Evolutionary conservation across 768 basidiomycete species (phyloP), one percentile per base, ranked within the genome.

Genomic region (Pholiota molesta): DNA sequence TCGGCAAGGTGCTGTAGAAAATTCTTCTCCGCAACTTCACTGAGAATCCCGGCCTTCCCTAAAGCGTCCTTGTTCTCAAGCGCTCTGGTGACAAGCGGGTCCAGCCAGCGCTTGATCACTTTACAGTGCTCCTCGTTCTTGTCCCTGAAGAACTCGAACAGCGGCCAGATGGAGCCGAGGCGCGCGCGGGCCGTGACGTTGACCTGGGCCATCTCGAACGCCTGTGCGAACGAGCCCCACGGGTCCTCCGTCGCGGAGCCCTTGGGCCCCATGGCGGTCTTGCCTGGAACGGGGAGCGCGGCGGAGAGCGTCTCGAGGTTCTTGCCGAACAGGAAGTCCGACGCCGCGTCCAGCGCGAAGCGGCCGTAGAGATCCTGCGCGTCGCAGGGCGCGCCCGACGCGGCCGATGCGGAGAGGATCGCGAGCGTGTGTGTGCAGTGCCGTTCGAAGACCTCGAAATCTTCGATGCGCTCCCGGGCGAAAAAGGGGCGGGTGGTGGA

Each of bases 401-500:
- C 63, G 21, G 79, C 73, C 16, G 79, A 67, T 8, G 76, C 65
- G 14, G 81, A 79, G n/a, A 89, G 68, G 57, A 85, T 76, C 5
- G 78, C 73, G 3, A 89, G 61, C 0, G 85, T 82, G n/a, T 76
- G 77, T 23, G 70, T 62, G 8, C 81, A 75, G 63, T 88, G 81
- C 45, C 74, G 76, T 65, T 91, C 88, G 67, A 91, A 90, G 47
- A 84, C 77, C 17, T 88, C 83, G 55, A 89, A 89, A 68, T 92
- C 89, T 8, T 85, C 81, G 45, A 87, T 83, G 29, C 90, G 83
- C 62, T 91, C 89, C n/a, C 83, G 81, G 14, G 88, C 83, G 68
- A 92, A 91, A 75, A 90, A 92, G 3, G 90, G 90, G 5, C 90
- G 84, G 2, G 89, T 83, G 52, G 83, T 84, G 2, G 80, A 74